phyloP scores from a whole-genome alignment of 306 rosid species.

The Sphenostylis stenocarpa region DNA sequence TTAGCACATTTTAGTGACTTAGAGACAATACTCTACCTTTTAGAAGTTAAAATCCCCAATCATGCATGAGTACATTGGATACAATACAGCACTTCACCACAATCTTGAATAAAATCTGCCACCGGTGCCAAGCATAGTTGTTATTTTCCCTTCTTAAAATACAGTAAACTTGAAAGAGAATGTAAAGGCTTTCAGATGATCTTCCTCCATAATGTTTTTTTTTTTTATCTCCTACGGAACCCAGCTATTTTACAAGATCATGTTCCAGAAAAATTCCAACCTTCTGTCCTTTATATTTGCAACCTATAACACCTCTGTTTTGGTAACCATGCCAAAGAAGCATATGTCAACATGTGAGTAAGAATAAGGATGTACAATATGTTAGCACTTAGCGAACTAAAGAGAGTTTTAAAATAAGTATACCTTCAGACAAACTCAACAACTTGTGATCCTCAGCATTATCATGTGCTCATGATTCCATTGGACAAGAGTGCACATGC shows the following conservation, averaged over 20 bases:
- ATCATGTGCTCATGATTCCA: too few relatives aligned
- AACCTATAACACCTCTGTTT: neutral
- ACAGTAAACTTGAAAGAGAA: neutral
- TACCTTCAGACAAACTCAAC: neutral
- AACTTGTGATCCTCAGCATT: neutral
- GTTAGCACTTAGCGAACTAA: neutral
- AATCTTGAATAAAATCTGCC: neutral
- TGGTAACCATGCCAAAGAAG: neutral
- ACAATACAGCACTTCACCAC: neutral
- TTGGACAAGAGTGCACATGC: too few relatives aligned
- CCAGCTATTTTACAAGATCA: neutral
- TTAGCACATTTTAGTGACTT: neutral
- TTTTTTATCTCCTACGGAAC: neutral
- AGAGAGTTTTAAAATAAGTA: neutral
- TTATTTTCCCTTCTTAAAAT: neutral
- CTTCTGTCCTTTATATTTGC: neutral
- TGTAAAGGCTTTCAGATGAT: neutral
- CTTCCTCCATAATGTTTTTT: neutral
- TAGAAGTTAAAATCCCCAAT: neutral
- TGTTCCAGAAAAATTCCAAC: neutral
- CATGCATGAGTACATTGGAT: neutral
- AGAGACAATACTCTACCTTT: neutral
- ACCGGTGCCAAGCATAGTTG: neutral
- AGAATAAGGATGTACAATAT: neutral
- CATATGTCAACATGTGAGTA: neutral